Base-by-base conservation (phyloP, 1,284 basidiomycete species). In the Afroboletus lepidellus region DNA sequence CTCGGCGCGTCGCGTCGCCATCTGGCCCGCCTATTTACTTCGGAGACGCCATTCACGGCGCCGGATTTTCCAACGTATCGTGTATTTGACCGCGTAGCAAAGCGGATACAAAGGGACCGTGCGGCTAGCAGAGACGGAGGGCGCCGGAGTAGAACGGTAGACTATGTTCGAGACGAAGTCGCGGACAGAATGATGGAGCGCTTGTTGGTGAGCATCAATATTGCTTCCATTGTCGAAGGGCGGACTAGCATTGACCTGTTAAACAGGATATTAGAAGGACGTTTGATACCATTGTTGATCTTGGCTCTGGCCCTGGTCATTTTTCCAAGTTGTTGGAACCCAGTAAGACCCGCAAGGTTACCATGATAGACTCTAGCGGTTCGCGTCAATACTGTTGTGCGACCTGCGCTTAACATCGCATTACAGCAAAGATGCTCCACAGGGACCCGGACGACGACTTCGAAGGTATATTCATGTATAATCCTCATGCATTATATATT, bases 231-330 rank as follows among this genome's bases (percentile, higher is more conserved):
- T n/a, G 48, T 30, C 23, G 24, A 34, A 13, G n/a, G 30, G 38
- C 4, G 9, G 11, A 8, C 55, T 63, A n/a, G 61, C 36, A 16
- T 12, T 23, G 18, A n/a, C 16, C 8, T 41, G 16, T 33, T 33
- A 45, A 27, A 25, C 64, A 97, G 93, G 96, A 99, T 69, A 90
- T 99, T 58, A 95, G 93, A 72, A 81, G 87, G 36, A 86, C 83
- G 37, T 97, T 95, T 61, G 74, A 78, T 42, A 80, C 83, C 2
- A 77, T 99, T 20, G 75, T 99, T 15, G 97, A 99, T 71, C 74
- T 98, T 21, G 92, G 94, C 1, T 86, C 92, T n/a, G 95, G 96
- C n/a, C 78, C 96, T 2, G 96, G 96, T 2, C 92, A 95, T 71
- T 85, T 99, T 59, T 84, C 93, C 1, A 92, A 89, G 66, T 76